Base-by-base conservation (phyloP, 192 early-diverging fungal species). In the Rhizophagus clarus region DNA sequence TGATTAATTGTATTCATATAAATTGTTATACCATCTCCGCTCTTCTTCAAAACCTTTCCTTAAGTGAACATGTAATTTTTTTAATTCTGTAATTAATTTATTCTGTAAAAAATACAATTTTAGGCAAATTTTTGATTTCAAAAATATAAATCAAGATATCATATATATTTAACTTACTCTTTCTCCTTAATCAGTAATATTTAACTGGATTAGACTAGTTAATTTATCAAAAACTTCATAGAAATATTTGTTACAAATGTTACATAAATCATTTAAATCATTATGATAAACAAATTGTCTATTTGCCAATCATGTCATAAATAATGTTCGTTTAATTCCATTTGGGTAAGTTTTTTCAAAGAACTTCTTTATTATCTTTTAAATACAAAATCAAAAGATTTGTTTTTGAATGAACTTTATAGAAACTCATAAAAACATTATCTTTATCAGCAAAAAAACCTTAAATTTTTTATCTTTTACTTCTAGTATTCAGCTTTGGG, bases 181-280 rank as follows among this genome's bases (percentile, higher is more conserved):
- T 37, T 40, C 68, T 70, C 5, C 37, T 70, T 63, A 24, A 63
- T 63, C 4, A 63, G 61, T 17, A 63, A 63, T 63, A 28, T 63
- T 63, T 63, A 63, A 63, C 24, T n/a, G 24, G 26, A 63, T 63
- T 63, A 63, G 26, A 63, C 61, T 63, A 63, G 26, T 63, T 12
- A 63, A 63, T 63, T 6, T 31, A 26, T 72, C 26, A 72, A 72
- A 72, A 26, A 72, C 26, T 28, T 40, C 45, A 72, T 47, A 72
- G 15, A 32, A 32, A 45, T 72, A 72, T 45, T 72, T 10, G 47
- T 72, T 72, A 28, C 70, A 72, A 45, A 45, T 72, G 47, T 8
- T 72, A 6, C 26, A 72, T 31, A 72, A 49, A 26, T 11, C 45
- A 14, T 0, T 26, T 26, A 72, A 6, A 49, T 72, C 70, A 11